A percentile compares a stretch with the other conserved stretches of the same genome.
Conservation (phyloP, 2,329 filamentous ascomycete species). For the Trichoderma citrinoviride region DNA sequence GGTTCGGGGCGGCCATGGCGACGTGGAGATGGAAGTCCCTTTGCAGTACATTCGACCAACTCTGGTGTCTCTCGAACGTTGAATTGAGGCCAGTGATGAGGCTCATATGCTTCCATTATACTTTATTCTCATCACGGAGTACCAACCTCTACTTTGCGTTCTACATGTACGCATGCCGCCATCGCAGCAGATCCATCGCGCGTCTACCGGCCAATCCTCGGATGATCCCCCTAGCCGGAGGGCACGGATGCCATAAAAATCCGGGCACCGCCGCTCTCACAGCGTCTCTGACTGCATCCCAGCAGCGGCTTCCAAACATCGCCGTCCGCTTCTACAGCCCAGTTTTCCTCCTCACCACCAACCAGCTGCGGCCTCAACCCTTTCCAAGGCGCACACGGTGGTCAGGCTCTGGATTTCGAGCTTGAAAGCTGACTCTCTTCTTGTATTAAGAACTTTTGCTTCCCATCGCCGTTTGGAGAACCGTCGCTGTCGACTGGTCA, state of each 20-base stretch:
- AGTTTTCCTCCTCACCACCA: conserved; percentile 13
- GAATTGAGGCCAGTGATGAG: too few relatives aligned
- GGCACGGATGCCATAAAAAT: conserved; percentile 1
- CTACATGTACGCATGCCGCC: neutral
- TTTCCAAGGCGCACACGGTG: neutral
- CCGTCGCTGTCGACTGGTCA: neutral
- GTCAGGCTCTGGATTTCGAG: conserved; percentile 12
- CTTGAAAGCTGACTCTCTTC: neutral
- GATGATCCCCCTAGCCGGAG: neutral
- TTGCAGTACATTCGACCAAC: too few relatives aligned
- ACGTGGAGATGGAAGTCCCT: too few relatives aligned
- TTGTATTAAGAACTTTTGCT: neutral
- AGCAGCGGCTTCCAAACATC: conserved; percentile 12
- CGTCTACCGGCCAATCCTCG: conserved; percentile 13
- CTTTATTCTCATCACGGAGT: too few relatives aligned
- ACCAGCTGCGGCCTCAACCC: neutral
- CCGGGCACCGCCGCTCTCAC: conserved; percentile 31
- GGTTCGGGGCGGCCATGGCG: too few relatives aligned
- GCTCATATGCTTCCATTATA: too few relatives aligned
- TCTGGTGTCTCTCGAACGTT: too few relatives aligned
- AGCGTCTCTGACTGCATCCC: conserved; percentile 20
- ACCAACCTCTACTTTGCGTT: too few relatives aligned
- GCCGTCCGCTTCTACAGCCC: conserved; percentile 4
- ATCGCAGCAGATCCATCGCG: neutral
- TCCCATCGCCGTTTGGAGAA: neutral